Conservation (phyloP, 2,329 filamentous ascomycete species). For the Dactylellina cionopaga region DNA sequence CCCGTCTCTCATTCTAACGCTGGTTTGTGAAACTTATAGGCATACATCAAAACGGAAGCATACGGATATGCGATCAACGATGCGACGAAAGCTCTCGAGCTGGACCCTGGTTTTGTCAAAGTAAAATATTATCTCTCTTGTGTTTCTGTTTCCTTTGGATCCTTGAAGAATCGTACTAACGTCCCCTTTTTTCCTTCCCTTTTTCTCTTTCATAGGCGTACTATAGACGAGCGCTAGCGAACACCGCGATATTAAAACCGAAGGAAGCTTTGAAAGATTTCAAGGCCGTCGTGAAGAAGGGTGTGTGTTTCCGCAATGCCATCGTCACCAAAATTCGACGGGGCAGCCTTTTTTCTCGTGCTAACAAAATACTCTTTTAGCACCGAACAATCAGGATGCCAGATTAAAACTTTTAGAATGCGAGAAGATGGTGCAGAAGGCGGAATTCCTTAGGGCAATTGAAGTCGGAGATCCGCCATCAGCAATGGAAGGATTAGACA, state of each 20-base stretch:
- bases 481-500: conserved; percentile 86
- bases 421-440: conserved; percentile 90
- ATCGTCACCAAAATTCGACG: too few relatives aligned
- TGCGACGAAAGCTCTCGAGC: conserved; percentile 87
- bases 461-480: conserved; percentile 92
- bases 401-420: conserved; percentile 91
- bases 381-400: conserved; percentile 87
- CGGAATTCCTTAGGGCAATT: conserved; percentile 94
- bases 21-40: conserved; percentile 65
- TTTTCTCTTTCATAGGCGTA: too few relatives aligned
- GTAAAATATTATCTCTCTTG: conserved; percentile 64
- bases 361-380: too few relatives aligned
- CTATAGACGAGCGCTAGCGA: conserved; percentile 90
- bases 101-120: conserved; percentile 89
- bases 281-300: conserved; percentile 83
- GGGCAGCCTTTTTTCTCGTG: too few relatives aligned
- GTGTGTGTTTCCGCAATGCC: conserved; percentile 40
- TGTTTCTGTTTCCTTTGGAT: not conserved
- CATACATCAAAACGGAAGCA: conserved; percentile 92
- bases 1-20: too few relatives aligned
- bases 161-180: not conserved
- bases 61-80: conserved; percentile 93
- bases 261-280: conserved; percentile 91
- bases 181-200: not conserved
- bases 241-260: conserved; percentile 88